These are phyloP conservation scores for Cytospora leucostoma DNA, from an alignment of 2,329 filamentous ascomycete species.

Conservation along the genomic window DNA sequence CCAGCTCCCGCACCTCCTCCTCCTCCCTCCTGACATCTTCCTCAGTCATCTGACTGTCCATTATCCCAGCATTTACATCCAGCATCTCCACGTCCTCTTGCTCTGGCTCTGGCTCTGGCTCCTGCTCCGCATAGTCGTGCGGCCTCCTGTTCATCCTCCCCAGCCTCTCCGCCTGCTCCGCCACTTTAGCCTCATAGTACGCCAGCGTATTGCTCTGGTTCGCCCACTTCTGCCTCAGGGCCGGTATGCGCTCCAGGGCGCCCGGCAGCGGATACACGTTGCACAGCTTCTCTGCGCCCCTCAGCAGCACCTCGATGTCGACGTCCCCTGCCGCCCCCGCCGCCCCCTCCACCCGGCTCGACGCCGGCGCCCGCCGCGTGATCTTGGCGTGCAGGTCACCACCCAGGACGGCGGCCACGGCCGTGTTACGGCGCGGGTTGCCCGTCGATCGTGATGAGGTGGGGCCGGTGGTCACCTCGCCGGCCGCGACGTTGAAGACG, in stretches of 20 bases:
- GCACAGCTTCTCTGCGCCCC: constrained; percentile 87
- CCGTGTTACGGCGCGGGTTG: constrained; percentile 70
- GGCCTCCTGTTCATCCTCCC: constrained; percentile 70
- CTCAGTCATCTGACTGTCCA: constrained; percentile 57
- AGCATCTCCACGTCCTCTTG: constrained; percentile 54
- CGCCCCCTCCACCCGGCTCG: constrained; percentile 46
- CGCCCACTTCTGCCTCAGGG: constrained; percentile 69
- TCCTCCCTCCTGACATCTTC: constrained; percentile 71
- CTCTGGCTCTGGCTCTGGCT: constrained; percentile 56
- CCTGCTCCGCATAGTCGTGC: constrained; percentile 58
- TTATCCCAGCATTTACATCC: constrained; percentile 39
- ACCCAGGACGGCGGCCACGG: constrained; percentile 86
- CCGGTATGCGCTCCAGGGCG: constrained; percentile 72
- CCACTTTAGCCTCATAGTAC: constrained; percentile 79
- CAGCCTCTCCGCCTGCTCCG: constrained; percentile 73
- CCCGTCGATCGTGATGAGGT: constrained; percentile 47
- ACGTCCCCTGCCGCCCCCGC: constrained; percentile 69
- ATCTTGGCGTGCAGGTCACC: constrained; percentile 84
- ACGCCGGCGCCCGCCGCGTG: constrained; percentile 57
- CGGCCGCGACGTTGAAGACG: constrained; percentile 65
- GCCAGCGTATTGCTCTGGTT: constrained; percentile 72
- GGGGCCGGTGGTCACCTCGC: constrained; percentile 61
- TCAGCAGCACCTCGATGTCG: constrained; percentile 81
- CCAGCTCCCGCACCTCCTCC: constrained; percentile 61
- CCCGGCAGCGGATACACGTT: constrained; percentile 83